Conservation (phyloP, 805 yeast species). For the Zygotorulaspora chibaensis region DNA sequence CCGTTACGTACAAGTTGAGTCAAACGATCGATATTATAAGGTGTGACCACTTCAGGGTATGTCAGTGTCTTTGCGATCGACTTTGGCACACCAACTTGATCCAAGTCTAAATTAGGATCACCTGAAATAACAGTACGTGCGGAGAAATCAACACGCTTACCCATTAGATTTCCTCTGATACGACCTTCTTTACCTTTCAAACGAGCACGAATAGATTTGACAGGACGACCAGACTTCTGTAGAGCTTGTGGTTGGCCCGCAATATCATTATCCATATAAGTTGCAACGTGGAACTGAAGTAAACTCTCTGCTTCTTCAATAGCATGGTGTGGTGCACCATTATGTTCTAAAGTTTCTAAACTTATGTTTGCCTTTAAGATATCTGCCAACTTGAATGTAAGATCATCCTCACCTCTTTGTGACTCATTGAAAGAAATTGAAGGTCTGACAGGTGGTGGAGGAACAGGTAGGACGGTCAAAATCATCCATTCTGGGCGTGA, state of each 20-base stretch:
- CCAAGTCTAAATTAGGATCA: conserved; percentile 95
- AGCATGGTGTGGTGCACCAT: conserved; percentile 98
- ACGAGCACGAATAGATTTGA: conserved; percentile 98
- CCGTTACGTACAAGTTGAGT: conserved; percentile 95
- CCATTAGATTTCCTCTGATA: conserved; percentile 97
- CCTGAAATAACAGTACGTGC: conserved; percentile 99
- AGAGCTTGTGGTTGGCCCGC: conserved; percentile 99
- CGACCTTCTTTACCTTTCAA: conserved; percentile 99
- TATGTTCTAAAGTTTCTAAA: conserved; percentile 95
- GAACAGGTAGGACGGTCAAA: conserved; percentile 96
- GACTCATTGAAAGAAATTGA: conserved; percentile 97
- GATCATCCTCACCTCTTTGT: conserved; percentile 98
- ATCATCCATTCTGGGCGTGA: conserved; percentile 99
- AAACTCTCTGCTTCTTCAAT: conserved; percentile 93
- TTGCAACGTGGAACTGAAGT: conserved; percentile 95
- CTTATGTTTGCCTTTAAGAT: conserved; percentile 93
- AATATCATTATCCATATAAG: conserved; percentile 98
- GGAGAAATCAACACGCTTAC: conserved; percentile 98
- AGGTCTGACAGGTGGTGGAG: conserved; percentile 99
- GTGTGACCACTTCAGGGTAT: conserved; percentile 97
- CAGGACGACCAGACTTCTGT: conserved; percentile 98
- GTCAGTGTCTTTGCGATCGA: conserved; percentile 93
- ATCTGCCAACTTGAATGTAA: conserved; percentile 95
- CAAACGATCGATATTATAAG: conserved; percentile 89
- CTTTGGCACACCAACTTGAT: conserved; percentile 98